Conservation (phyloP, 768 basidiomycete genomes). For the Pleurotus platypus region DNA sequence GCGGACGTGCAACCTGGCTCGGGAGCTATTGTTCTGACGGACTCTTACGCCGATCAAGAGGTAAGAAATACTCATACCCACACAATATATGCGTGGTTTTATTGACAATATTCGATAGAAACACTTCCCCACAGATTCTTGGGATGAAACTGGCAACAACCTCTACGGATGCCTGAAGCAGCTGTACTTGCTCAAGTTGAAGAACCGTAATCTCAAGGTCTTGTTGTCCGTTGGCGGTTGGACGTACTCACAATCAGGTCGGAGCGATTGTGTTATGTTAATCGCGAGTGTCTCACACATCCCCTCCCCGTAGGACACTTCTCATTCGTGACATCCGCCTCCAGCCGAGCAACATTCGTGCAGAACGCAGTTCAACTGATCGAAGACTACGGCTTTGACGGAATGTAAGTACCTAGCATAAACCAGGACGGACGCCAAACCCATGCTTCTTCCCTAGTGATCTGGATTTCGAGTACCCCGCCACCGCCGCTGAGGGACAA, state of each 20-base stretch:
- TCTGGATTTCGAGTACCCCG: slow-evolving; percentile 78
- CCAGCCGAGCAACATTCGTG: slow-evolving; percentile 55
- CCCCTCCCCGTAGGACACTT: slow-evolving; percentile 47
- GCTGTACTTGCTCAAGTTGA: slow-evolving; percentile 56
- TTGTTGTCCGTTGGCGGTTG: slow-evolving; percentile 56
- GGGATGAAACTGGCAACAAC: slow-evolving; percentile 74
- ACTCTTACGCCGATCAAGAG: slow-evolving; percentile 71
- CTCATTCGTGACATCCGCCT: slow-evolving; percentile 51
- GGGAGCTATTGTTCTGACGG: slow-evolving; percentile 64
- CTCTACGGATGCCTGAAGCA: slow-evolving; percentile 83
- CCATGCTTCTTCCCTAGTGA: slow-evolving; percentile 36
- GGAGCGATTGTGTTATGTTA: background rate
- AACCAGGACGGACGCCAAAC: background rate
- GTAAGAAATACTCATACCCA: slow-evolving; percentile 23
- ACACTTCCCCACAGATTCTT: slow-evolving; percentile 69
- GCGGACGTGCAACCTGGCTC: slow-evolving; percentile 63
- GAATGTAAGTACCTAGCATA: slow-evolving; percentile 43
- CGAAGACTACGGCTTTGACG: slow-evolving; percentile 79
- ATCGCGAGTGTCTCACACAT: background rate
- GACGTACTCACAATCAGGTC: slow-evolving; percentile 65
- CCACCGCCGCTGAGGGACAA: slow-evolving; percentile 52
- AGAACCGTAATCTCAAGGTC: slow-evolving; percentile 51
- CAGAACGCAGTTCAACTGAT: slow-evolving; percentile 56
- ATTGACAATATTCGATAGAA: slow-evolving; percentile 37
- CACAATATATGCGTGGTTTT: background rate